These are phyloP conservation scores for Strobilomyces echinocephalus DNA, from an alignment of 768 basidiomycete genomes.

Conservation along the genomic window DNA sequence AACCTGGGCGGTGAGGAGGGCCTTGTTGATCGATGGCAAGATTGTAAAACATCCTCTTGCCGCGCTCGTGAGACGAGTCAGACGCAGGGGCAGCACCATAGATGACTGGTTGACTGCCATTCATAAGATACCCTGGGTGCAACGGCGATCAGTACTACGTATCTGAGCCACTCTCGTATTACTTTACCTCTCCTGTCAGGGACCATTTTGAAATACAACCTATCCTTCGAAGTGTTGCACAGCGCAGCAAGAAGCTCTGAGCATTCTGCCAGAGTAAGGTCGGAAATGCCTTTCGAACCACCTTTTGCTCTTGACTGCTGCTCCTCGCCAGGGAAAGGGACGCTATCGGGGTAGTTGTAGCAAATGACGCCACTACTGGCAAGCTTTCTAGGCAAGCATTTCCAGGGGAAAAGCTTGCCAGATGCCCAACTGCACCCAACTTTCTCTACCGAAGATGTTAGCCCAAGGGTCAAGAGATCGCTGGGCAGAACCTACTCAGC, in stretches of 20 bases:
- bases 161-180: too few species aligned
- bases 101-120: too few species aligned
- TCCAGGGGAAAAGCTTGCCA: conserved; percentile 8
- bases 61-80: too few species aligned
- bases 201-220: neutral
- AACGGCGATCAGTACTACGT: too few species aligned
- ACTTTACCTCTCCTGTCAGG: too few species aligned
- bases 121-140: too few species aligned
- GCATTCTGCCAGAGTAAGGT: conserved; percentile 1
- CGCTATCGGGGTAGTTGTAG: neutral
- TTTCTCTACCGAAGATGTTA: neutral
- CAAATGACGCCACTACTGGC: neutral
- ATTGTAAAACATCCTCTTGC: too few species aligned
- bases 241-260: neutral
- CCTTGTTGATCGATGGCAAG: too few species aligned
- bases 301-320: neutral
- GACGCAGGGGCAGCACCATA: too few species aligned
- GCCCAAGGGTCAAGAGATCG: too few species aligned
- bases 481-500: too few species aligned
- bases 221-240: neutral
- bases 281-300: conserved; percentile 1
- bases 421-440: neutral
- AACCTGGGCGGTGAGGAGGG: too few species aligned
- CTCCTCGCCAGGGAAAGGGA: neutral
- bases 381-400: neutral